phyloP scores from a whole-genome alignment of 2,329 filamentous ascomycete genomes.

The Clarireedia paspali region DNA sequence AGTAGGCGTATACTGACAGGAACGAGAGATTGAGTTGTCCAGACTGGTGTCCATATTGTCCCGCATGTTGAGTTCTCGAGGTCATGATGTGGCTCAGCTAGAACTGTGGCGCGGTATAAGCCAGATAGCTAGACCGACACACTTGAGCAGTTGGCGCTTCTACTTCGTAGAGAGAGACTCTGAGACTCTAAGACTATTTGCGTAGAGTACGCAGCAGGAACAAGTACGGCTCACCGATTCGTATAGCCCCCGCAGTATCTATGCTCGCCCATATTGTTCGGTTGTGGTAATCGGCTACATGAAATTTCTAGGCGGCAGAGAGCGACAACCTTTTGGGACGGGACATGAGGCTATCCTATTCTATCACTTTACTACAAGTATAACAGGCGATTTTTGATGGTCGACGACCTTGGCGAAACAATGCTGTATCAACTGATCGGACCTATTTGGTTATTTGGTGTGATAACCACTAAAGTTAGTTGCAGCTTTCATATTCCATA shows the following conservation, averaged over 20 bases:
- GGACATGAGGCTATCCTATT: background rate
- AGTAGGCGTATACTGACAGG: too few relatives aligned
- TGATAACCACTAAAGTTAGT: background rate
- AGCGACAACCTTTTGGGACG: background rate
- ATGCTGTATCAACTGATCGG: conserved; percentile 2
- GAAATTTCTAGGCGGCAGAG: background rate
- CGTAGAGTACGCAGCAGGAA: background rate
- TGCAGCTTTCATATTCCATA: background rate
- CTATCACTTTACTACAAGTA: too few relatives aligned
- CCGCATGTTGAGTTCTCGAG: too few relatives aligned
- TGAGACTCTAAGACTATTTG: too few relatives aligned
- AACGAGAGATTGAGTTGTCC: too few relatives aligned
- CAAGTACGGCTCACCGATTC: background rate
- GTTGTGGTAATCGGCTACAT: background rate
- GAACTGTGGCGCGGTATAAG: background rate
- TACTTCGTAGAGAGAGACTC: too few relatives aligned
- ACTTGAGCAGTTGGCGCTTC: background rate
- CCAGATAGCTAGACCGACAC: background rate
- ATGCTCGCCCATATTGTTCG: background rate
- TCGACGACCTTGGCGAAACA: background rate
- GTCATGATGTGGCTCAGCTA: background rate
- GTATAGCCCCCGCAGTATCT: background rate
- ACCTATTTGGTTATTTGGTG: too few relatives aligned
- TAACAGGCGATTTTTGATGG: background rate
- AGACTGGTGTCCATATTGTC: too few relatives aligned